A percentile compares a stretch with the other conserved stretches of the same genome.
These are phyloP conservation scores for Penicillium sp. DNA, from an alignment of 2,329 filamentous ascomycete genomes.

Conservation along the genomic window DNA sequence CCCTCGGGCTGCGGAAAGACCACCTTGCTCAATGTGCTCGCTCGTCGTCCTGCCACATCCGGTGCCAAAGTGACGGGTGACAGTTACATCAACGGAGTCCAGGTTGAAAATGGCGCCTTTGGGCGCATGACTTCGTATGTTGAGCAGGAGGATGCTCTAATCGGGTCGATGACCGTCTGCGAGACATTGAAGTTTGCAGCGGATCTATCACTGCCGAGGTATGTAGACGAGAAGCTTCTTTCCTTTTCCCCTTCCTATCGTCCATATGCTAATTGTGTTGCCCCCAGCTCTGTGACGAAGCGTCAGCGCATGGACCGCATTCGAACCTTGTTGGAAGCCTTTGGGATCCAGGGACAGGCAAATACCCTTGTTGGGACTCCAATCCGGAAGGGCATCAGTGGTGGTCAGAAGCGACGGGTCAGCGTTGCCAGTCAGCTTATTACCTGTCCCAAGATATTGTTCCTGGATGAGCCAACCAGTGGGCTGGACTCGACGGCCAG, in stretches of 20 bases:
- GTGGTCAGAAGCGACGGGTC: conserved; percentile 78
- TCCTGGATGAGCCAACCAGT: conserved; percentile 80
- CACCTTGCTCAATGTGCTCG: conserved; percentile 76
- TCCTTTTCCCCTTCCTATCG: background rate
- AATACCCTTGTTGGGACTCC: conserved; percentile 76
- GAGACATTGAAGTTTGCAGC: conserved; percentile 80
- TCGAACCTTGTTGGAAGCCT: conserved; percentile 64
- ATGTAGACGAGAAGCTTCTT: conserved; percentile 25
- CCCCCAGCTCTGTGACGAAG: conserved; percentile 49
- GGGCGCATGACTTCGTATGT: conserved; percentile 71
- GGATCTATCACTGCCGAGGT: conserved; percentile 60
- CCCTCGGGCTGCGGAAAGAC: conserved; percentile 74
- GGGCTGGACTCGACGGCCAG: conserved; percentile 76
- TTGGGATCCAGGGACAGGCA: conserved; percentile 68
- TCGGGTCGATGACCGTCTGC: conserved; percentile 73
- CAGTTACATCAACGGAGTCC: conserved; percentile 62
- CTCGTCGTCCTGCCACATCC: conserved; percentile 57
- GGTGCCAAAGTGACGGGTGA: conserved; percentile 54
- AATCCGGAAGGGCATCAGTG: conserved; percentile 77
- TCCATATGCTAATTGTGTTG: conserved; percentile 8
- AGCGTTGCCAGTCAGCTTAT: conserved; percentile 79
- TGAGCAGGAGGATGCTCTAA: conserved; percentile 82
- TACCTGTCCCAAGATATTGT: conserved; percentile 74
- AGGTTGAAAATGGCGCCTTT: conserved; percentile 55
- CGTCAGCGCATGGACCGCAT: conserved; percentile 62